These are phyloP conservation scores for Marchantia paleacea DNA, from an alignment of 225 moss, liverwort and hornwort genomes.

Conservation along the genomic window DNA sequence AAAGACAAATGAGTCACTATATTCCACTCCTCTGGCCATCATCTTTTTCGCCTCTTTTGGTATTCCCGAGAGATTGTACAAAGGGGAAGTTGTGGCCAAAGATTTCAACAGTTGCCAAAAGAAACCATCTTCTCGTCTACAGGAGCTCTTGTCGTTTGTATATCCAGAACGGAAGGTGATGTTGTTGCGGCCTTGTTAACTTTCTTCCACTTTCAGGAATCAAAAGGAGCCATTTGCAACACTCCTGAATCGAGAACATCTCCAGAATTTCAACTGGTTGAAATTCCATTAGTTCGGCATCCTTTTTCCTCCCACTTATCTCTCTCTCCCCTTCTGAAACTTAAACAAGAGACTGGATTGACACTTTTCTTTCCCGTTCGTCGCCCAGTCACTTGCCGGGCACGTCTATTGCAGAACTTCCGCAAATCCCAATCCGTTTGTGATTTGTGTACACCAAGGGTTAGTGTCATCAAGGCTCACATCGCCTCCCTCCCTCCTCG, in stretches of 20 bases:
- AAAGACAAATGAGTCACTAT: not conserved
- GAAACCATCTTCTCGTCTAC: no score
- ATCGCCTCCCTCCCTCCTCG: not conserved
- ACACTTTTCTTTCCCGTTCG: not conserved
- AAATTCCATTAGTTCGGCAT: no score
- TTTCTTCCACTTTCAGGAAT: no score
- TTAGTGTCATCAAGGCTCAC: not conserved
- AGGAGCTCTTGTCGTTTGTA: no score
- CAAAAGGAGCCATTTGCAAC: no score
- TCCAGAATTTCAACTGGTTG: no score
- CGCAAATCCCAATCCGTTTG: not conserved
- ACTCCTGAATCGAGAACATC: no score
- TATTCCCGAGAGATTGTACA: not conserved
- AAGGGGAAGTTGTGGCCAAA: no score
- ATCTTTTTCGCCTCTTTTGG: not conserved
- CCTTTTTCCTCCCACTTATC: no score
- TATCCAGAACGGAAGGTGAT: no score
- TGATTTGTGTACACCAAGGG: not conserved
- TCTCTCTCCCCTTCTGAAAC: not conserved
- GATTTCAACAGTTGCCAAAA: no score
- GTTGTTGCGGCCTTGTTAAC: no score
- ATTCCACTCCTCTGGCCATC: not conserved
- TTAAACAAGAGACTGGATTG: not conserved
- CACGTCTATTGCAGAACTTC: not conserved
- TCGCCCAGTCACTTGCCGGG: not conserved